These are phyloP conservation scores for Rhodomyrtus tomentosa DNA, from an alignment of 345 rosid species.

Conservation along the genomic window DNA sequence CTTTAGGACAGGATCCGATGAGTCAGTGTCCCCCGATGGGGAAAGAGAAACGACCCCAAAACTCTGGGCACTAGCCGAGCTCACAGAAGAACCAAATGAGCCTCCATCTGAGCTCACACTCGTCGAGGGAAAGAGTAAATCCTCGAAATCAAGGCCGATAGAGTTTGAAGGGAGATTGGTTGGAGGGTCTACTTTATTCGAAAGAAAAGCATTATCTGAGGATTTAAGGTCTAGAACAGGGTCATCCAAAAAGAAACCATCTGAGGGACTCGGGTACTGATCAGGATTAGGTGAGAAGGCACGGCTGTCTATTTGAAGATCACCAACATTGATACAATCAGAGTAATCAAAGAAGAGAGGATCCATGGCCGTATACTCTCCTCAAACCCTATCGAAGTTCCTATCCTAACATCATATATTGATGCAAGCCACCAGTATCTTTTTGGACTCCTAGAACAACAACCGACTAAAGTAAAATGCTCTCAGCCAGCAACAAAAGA, in stretches of 20 bases:
- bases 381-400: background rate
- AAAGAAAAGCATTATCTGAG: background rate
- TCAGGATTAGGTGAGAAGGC: background rate
- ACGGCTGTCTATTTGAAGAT: background rate
- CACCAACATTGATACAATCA: background rate
- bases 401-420: background rate
- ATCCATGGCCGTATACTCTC: constrained; percentile 4
- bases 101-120: background rate
- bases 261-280: background rate
- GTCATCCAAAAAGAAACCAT: background rate
- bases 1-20: constrained; percentile 39
- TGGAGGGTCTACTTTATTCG: background rate
- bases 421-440: background rate
- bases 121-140: background rate
- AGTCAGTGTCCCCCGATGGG: constrained; percentile 36
- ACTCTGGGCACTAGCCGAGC: background rate
- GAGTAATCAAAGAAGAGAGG: background rate
- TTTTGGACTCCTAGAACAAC: background rate
- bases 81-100: background rate
- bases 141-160: background rate
- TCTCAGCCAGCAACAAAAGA: background rate
- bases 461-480: background rate
- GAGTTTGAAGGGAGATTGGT: background rate
- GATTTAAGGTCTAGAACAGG: background rate
- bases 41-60: background rate